Conservation (phyloP, 352 stramenopile species). For the Achlya hypogyna region DNA sequence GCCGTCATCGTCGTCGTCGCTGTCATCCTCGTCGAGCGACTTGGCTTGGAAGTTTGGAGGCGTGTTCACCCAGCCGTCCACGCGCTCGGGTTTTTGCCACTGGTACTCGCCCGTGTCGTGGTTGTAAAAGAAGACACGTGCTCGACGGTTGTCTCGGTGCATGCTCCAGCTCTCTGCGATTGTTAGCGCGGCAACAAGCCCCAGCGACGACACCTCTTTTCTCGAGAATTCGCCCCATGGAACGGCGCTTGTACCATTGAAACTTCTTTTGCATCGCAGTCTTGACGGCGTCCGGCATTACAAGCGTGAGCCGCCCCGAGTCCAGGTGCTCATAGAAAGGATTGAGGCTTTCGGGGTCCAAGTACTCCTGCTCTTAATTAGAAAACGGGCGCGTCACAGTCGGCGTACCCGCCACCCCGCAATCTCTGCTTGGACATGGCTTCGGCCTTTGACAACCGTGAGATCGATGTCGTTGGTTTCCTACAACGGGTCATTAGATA, state of each 20-base stretch:
- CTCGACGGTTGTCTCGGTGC: background rate
- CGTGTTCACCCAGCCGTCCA: slow-evolving; percentile 41
- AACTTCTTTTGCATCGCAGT: background rate
- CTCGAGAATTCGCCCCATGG: background rate
- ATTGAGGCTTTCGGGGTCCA: slow-evolving; percentile 48
- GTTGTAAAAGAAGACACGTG: slow-evolving; percentile 73
- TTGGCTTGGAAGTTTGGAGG: slow-evolving; percentile 18
- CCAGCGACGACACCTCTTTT: slow-evolving; percentile 6
- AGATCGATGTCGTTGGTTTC: slow-evolving; percentile 9
- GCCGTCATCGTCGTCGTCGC: slow-evolving; percentile 25
- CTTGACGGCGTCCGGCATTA: background rate
- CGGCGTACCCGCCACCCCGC: slow-evolving; percentile 31
- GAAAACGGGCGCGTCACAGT: background rate
- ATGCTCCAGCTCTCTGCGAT: slow-evolving; percentile 4
- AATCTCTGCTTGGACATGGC: background rate
- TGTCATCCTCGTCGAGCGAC: slow-evolving; percentile 28
- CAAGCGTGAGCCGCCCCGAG: slow-evolving; percentile 15
- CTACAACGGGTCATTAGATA: background rate
- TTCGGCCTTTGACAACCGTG: background rate
- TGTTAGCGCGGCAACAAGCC: background rate
- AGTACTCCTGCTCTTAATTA: slow-evolving; percentile 23
- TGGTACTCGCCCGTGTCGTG: slow-evolving; percentile 37
- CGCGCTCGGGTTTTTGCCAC: slow-evolving; percentile 37
- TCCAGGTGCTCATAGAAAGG: slow-evolving; percentile 47
- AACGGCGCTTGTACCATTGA: background rate